Evolutionary conservation across 177 flowering plant genomes (phyloP).

Genomic region (Vitis hybrid): DNA sequence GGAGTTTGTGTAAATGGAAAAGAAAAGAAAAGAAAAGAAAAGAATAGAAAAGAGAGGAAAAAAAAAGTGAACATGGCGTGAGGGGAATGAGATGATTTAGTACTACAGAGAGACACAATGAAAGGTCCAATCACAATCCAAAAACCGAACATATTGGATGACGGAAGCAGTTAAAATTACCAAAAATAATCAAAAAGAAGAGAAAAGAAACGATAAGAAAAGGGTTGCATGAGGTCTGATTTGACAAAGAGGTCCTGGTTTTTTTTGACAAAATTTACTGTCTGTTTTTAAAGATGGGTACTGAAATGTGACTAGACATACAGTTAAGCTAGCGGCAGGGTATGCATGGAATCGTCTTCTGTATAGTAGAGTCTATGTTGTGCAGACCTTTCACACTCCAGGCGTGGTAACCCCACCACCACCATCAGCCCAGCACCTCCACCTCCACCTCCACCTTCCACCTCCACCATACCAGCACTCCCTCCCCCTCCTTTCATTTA

Average conservation of each 20-base stretch:
- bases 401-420: neutral
- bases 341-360: slow-evolving; percentile 2
- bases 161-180: neutral
- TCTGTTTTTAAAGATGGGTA: neutral
- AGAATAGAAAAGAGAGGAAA: neutral
- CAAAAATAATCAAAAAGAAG: neutral
- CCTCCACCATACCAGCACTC: too few relatives aligned
- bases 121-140: neutral
- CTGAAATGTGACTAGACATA: slow-evolving; percentile 1
- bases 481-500: too few relatives aligned
- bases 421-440: neutral
- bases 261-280: neutral
- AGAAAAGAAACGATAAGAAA: too few relatives aligned
- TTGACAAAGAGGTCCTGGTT: neutral
- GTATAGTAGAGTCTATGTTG: neutral
- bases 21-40: neutral
- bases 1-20: neutral
- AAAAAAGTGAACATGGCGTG: neutral
- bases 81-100: neutral
- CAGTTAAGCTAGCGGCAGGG: neutral
- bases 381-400: neutral
- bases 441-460: neutral
- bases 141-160: neutral
- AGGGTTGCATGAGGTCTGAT: neutral
- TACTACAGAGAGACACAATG: slow-evolving; percentile 3